phyloP scores from a whole-genome alignment of 352 stramenopile genomes.

The Aphanomyces astaci region DNA sequence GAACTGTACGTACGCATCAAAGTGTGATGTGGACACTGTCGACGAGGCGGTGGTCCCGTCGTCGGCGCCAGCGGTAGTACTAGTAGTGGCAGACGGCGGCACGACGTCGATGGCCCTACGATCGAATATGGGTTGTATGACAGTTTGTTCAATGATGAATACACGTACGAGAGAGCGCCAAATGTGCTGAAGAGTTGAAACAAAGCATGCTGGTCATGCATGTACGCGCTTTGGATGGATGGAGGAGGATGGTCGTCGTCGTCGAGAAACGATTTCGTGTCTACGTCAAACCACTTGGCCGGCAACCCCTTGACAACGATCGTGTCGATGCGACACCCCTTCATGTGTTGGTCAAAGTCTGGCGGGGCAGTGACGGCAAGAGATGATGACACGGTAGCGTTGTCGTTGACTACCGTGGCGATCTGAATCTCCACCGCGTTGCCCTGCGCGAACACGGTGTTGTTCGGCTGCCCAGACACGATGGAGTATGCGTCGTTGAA shows the following conservation, averaged over 20 bases:
- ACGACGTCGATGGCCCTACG: constrained; percentile 15
- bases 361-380: not conserved
- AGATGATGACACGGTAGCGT: not conserved
- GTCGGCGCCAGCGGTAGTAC: not conserved
- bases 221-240: not conserved
- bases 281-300: constrained; percentile 22
- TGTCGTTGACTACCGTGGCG: not conserved
- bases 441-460: constrained; percentile 4
- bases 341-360: constrained; percentile 16
- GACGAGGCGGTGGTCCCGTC: not conserved
- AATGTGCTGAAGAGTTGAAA: constrained; percentile 8
- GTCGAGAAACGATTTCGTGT: constrained; percentile 12
- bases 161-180: constrained; percentile 17
- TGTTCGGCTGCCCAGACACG: not conserved
- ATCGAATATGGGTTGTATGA: not conserved
- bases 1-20: constrained; percentile 21
- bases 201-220: not conserved
- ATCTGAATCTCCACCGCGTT: constrained; percentile 13
- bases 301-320: constrained; percentile 3
- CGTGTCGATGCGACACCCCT: constrained; percentile 11
- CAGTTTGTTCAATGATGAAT: not conserved
- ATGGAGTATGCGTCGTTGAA: constrained; percentile 1
- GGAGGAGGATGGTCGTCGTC: not conserved
- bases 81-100: no score
- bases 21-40: not conserved